Evolutionary conservation across 31 red algal species (phyloP).

Genomic region (Asparagopsis taxiformis): DNA sequence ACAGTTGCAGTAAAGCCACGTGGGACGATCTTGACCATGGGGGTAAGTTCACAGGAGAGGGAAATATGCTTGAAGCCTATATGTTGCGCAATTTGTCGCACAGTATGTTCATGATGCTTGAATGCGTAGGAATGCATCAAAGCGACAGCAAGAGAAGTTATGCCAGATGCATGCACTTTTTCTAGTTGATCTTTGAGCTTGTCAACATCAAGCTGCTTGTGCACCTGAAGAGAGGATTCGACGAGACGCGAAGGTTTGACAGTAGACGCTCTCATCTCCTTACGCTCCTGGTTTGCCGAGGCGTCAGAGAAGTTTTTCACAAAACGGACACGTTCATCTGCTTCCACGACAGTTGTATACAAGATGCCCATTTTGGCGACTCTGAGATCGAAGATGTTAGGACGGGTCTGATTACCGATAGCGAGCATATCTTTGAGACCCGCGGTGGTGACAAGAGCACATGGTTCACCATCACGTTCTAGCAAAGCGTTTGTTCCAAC

Average conservation of each 20-base stretch:
- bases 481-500: conserved; percentile 97
- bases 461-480: conserved; percentile 80
- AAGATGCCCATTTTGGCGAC: conserved; percentile 48
- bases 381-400: conserved; percentile 91
- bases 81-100: conserved; percentile 47
- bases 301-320: too few relatives aligned
- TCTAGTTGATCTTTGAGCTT: conserved; percentile 19
- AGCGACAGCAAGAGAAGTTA: conserved; percentile 83
- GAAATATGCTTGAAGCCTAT: conserved; percentile 82
- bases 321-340: neutral
- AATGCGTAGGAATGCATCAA: conserved; percentile 90
- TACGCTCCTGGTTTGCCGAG: too few relatives aligned
- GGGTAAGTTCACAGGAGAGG: conserved; percentile 65
- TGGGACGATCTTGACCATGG: conserved; percentile 87
- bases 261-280: too few relatives aligned
- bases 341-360: too few relatives aligned
- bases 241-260: conserved; percentile 10
- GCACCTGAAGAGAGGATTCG: conserved; percentile 6
- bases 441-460: conserved; percentile 66
- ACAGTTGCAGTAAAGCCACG: conserved; percentile 82
- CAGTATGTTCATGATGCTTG: conserved; percentile 66
- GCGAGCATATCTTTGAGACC: conserved; percentile 78
- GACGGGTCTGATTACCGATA: conserved; percentile 86
- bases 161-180: conserved; percentile 14
- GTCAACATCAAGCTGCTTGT: conserved; percentile 28